phyloP scores from a whole-genome alignment of 805 yeast species.

The Kodamaea jinghongensis region DNA sequence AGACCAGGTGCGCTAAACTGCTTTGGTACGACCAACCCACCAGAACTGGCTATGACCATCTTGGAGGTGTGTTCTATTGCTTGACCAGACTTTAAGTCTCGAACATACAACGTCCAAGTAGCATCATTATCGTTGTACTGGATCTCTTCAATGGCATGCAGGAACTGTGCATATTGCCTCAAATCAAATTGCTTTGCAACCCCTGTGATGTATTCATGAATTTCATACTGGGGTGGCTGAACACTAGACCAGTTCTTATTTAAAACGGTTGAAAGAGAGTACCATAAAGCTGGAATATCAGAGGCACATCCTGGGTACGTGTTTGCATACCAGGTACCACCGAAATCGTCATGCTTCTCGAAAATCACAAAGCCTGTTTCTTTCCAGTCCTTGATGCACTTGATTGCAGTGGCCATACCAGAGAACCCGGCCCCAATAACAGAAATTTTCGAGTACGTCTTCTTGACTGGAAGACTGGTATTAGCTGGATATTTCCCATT shows the following conservation, averaged over 20 bases:
- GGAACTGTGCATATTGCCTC: constrained; percentile 19
- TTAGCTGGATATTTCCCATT: constrained; percentile 20
- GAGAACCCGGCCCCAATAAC: constrained; percentile 43
- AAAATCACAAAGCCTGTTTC: constrained; percentile 32
- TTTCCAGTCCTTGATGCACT: constrained; percentile 23
- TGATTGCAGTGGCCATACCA: constrained; percentile 34
- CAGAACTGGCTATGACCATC: constrained; percentile 27
- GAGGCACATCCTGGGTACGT: constrained; percentile 46
- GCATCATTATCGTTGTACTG: constrained; percentile 23
- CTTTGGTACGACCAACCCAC: constrained; percentile 38
- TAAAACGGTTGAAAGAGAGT: constrained; percentile 32
- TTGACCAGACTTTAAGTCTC: constrained; percentile 30
- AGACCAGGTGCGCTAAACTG: constrained; percentile 30
- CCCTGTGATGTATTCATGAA: constrained; percentile 38
- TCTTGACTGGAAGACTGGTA: constrained; percentile 19
- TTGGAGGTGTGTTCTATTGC: constrained; percentile 27
- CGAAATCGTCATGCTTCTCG: constrained; percentile 38
- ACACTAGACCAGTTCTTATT: constrained; percentile 35
- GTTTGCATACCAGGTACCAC: constrained; percentile 47
- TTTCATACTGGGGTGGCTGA: constrained; percentile 42
- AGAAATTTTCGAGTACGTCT: constrained; percentile 28
- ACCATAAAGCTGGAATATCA: constrained; percentile 44
- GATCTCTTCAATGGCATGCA: constrained; percentile 19
- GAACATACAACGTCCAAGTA: constrained; percentile 28
- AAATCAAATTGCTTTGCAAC: constrained; percentile 30